Evolutionary conservation across 2,329 filamentous ascomycete genomes (phyloP).

Genomic region (Aspergillus sp.): DNA sequence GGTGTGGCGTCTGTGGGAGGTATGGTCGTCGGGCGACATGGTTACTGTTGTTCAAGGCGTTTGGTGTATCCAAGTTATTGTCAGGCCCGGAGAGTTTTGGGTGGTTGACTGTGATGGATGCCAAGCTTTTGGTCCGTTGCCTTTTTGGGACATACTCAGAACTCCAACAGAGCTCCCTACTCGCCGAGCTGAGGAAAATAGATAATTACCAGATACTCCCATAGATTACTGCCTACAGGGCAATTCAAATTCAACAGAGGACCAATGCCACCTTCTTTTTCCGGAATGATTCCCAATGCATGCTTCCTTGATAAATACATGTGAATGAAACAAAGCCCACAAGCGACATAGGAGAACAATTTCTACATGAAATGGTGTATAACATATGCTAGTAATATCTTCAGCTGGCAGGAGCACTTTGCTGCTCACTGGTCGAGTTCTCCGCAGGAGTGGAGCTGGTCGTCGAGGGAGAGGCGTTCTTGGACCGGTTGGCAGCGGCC

Average conservation of each 20-base stretch:
- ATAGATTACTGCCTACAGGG: not conserved
- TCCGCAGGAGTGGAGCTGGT: slow-evolving; percentile 18
- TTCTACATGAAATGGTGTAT: slow-evolving; percentile 8
- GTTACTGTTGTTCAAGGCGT: not conserved
- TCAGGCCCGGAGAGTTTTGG: too few species aligned
- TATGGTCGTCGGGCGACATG: slow-evolving; percentile 12
- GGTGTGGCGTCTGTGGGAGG: slow-evolving; percentile 21
- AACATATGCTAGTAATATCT: not conserved
- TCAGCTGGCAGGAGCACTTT: slow-evolving; percentile 31
- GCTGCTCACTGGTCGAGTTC: slow-evolving; percentile 23
- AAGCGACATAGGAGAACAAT: not conserved
- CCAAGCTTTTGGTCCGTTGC: slow-evolving; percentile 11
- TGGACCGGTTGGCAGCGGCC: slow-evolving; percentile 60
- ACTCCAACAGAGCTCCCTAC: too few species aligned
- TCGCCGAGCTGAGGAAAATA: too few species aligned
- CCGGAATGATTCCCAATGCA: not conserved
- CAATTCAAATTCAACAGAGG: not conserved
- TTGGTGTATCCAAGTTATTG: too few species aligned
- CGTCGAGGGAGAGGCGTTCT: slow-evolving; percentile 30
- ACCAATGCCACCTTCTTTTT: not conserved
- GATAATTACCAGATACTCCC: too few species aligned
- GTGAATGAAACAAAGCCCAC: slow-evolving; percentile 15
- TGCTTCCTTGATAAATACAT: slow-evolving; percentile 22
- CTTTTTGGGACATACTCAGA: not conserved
- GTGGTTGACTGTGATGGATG: slow-evolving; percentile 1